These are phyloP conservation scores for Starmerella cellae DNA, from an alignment of 805 yeast genomes.

Conservation along the genomic window DNA sequence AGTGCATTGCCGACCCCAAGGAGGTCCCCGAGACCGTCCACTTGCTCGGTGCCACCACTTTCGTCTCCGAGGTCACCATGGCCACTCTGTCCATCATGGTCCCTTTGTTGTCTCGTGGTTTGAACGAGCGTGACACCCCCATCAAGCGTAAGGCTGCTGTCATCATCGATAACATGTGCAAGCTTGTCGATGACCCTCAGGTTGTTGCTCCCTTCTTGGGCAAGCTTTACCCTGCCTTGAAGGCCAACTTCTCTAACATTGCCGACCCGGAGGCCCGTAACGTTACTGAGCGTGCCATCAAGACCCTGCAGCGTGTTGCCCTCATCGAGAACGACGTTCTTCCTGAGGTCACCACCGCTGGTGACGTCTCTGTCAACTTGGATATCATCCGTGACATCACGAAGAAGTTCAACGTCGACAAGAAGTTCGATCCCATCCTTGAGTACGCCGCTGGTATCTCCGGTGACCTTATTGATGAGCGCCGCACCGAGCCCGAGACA, in stretches of 20 bases:
- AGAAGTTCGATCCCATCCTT: slow-evolving; percentile 67
- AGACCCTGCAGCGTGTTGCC: slow-evolving; percentile 98
- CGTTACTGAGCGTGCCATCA: slow-evolving; percentile 92
- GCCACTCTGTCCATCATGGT: slow-evolving; percentile 99
- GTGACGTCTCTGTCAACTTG: slow-evolving; percentile 83
- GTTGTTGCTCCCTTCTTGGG: slow-evolving; percentile 98
- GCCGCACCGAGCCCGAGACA: slow-evolving; percentile 79
- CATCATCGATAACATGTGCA: slow-evolving; percentile 99
- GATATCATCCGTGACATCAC: slow-evolving; percentile 65
- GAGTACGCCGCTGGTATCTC: slow-evolving; percentile 89
- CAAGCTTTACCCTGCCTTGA: slow-evolving; percentile 90
- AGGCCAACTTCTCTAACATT: slow-evolving; percentile 85
- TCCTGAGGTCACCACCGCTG: slow-evolving; percentile 98
- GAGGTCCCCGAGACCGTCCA: slow-evolving; percentile 99
- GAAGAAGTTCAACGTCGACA: slow-evolving; percentile 46
- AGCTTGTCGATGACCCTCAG: slow-evolving; percentile 99
- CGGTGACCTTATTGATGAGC: slow-evolving; percentile 98
- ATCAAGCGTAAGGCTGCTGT: slow-evolving; percentile 99
- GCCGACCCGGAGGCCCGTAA: slow-evolving; percentile 99
- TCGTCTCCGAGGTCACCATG: slow-evolving; percentile 98
- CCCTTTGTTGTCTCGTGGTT: slow-evolving; percentile 97
- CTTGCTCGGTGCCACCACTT: slow-evolving; percentile 97
- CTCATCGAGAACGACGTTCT: slow-evolving; percentile 79
- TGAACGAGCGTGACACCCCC: slow-evolving; percentile 98
- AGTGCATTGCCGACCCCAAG: slow-evolving; percentile 92